Base-by-base conservation (phyloP, 768 basidiomycete species). In the Podaxis sp. region DNA sequence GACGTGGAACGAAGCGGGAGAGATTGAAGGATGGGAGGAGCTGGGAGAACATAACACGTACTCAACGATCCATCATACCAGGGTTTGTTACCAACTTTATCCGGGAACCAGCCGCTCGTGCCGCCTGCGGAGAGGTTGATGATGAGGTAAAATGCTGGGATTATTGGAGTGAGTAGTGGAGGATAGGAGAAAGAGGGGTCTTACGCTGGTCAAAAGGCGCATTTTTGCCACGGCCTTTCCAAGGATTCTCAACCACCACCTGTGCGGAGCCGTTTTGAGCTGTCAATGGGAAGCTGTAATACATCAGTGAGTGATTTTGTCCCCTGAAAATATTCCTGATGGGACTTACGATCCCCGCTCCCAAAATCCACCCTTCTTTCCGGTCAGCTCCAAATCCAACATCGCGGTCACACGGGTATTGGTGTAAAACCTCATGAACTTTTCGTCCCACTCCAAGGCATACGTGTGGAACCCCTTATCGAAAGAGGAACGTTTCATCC, bases 51-150 rank as follows among this genome's bases (percentile, higher is more conserved):
- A 36, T 37, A n/a, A 52, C 2, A 79, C 81, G 47, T 67, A 85
- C 83, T 81, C 46, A 64, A 66, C 37, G 82, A 82, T 1, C 79
- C 82, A 70, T 93, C 90, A 58, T 87, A 76, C 91, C 91, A 93
- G 15, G 90, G 88, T 72, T 94, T 93, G 58, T 73, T 79, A 38
- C 90, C 91, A 2, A 85, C 76, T 5, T 78, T 80, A 69, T 96
- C 94, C 0, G 91, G 91, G 83, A 95, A 96, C 90, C 89, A 95
- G 24, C 94, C 94, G 64, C 84, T 87, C 57, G 90, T 94, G 0
- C 92, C 93, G 0, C 94, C 94, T 0, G 80, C 91, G 0, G 88
- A 90, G 8, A 95, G 75, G 66, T 89, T 79, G 59, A 95, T 77
- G 55, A 90, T 82, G 22, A 95, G 72, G 78, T 92, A 94, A 73